Evolutionary conservation across 2,329 filamentous ascomycete genomes (phyloP).

Genomic region (Exophiala sp.): DNA sequence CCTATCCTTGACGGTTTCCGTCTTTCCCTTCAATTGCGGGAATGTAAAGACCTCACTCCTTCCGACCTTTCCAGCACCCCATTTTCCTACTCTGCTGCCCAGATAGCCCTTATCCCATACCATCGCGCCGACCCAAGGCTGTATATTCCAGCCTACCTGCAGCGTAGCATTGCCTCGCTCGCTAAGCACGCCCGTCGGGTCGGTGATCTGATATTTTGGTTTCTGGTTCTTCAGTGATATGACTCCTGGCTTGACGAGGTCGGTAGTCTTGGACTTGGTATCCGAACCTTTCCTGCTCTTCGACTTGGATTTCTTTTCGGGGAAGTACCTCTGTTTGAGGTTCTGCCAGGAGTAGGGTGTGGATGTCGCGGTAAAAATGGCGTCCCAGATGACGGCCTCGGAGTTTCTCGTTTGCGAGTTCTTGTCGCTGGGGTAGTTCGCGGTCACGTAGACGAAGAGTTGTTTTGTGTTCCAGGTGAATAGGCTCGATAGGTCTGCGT

Average conservation of each 20-base stretch:
- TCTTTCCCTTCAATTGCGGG: slow-evolving; percentile 50
- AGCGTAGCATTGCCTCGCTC: slow-evolving; percentile 70
- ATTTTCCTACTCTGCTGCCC: slow-evolving; percentile 45
- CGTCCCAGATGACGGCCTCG: slow-evolving; percentile 91
- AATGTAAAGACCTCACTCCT: slow-evolving; percentile 53
- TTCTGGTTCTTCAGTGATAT: slow-evolving; percentile 77
- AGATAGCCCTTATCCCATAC: slow-evolving; percentile 65
- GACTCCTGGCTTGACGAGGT: slow-evolving; percentile 51
- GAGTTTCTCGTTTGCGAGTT: slow-evolving; percentile 38
- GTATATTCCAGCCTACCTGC: slow-evolving; percentile 89
- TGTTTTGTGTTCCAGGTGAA: slow-evolving; percentile 99
- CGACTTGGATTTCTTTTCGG: slow-evolving; percentile 29
- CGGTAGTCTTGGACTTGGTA: slow-evolving; percentile 18
- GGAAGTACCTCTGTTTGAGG: slow-evolving; percentile 37
- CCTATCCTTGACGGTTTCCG: slow-evolving; percentile 20
- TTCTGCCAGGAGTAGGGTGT: slow-evolving; percentile 42
- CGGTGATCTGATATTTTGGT: slow-evolving; percentile 96
- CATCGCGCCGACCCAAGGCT: slow-evolving; percentile 89
- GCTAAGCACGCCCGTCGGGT: slow-evolving; percentile 75
- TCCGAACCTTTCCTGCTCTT: slow-evolving; percentile 28
- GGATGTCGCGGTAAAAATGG: slow-evolving; percentile 71
- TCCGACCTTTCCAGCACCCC: slow-evolving; percentile 51
- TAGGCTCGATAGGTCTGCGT: slow-evolving; percentile 83
- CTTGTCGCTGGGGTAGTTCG: slow-evolving; percentile 55
- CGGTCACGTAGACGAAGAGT: slow-evolving; percentile 92